Percentiles rank a stretch among this genome's conserved stretches.
These are phyloP conservation scores for Schwanniomyces occidentalis DNA, from an alignment of 805 yeast species.

Conservation along the genomic window DNA sequence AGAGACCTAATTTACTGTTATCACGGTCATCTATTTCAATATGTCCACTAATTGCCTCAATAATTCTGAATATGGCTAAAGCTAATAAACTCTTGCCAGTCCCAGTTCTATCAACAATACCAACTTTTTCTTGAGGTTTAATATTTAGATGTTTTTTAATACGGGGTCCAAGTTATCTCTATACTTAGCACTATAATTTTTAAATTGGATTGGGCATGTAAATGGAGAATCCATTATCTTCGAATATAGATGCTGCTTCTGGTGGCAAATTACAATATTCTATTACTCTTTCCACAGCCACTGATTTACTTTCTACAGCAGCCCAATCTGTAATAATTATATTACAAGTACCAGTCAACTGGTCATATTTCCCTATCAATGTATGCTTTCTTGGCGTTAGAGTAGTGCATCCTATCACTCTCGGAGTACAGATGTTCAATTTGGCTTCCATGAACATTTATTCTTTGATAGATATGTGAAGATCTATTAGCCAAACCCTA, in stretches of 20 bases:
- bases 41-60: constrained; percentile 72
- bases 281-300: constrained; percentile 36
- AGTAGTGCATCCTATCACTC: no score
- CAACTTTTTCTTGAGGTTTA: constrained; percentile 69
- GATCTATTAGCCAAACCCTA: constrained; percentile 30
- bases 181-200: constrained; percentile 79
- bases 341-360: no score
- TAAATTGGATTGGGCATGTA: constrained; percentile 64
- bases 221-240: constrained; percentile 55
- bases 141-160: constrained; percentile 65
- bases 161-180: constrained; percentile 81
- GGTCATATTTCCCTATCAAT: no score
- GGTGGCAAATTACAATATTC: constrained; percentile 38
- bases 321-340: constrained; percentile 37
- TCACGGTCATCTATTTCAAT: constrained; percentile 72
- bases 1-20: constrained; percentile 68
- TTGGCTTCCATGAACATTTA: constrained; percentile 37
- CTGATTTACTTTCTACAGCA: constrained; percentile 33
- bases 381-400: no score
- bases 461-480: constrained; percentile 31
- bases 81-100: constrained; percentile 40
- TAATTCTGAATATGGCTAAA: constrained; percentile 61
- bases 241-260: constrained; percentile 48
- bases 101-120: constrained; percentile 45
- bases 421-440: no score